Evolutionary conservation across 805 yeast species (phyloP), one percentile per base, ranked within the genome.

Genomic region (Teunomyces barrocoloradensis): DNA sequence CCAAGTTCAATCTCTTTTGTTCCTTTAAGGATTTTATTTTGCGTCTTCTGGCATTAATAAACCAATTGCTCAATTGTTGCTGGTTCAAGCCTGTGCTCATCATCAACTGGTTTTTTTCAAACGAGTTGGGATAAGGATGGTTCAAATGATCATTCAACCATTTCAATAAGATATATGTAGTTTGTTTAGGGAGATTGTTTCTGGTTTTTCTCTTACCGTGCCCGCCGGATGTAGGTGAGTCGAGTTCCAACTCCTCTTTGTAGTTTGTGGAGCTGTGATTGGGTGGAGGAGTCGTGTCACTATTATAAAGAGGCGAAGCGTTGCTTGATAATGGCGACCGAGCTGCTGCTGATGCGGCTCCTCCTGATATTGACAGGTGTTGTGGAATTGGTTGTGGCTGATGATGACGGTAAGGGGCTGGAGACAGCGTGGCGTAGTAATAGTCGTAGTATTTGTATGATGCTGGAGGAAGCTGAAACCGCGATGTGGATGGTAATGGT

Each of bases 31-130:
- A 57, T 59, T 76, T 79, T 44, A 88, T 78, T 59, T 86, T 82
- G 55, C 96, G 73, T 58, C 96, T 75, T 56, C 96, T 78, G 15
- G 92, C 95, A 61, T 88, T 88, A 59, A 88, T 89, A 58, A 88
- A 88, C 96, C 96, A 88, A 61, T 88, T 89, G 54, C 87, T 78
- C 51, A 88, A 75, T 65, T 88, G 96, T 51, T 86, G 89, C 64
- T 85, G 82, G 52, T 88, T 85, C 60, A 88, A 74, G 0, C 94
- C 92, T 0, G 96, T 88, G 60, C 78, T 75, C 54, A 75, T 72
- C 75, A 86, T 78, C 46, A 88, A 72, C 57, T 80, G 81, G 52
- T 79, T 75, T 69, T 89, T 88, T 57, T 88, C 96, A 41, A 81
- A 79, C 45, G 86, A 86, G 45, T 87, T 85, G 2, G 96, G 96